phyloP scores from a whole-genome alignment of 768 basidiomycete genomes.

The Leccinum incarnatum region DNA sequence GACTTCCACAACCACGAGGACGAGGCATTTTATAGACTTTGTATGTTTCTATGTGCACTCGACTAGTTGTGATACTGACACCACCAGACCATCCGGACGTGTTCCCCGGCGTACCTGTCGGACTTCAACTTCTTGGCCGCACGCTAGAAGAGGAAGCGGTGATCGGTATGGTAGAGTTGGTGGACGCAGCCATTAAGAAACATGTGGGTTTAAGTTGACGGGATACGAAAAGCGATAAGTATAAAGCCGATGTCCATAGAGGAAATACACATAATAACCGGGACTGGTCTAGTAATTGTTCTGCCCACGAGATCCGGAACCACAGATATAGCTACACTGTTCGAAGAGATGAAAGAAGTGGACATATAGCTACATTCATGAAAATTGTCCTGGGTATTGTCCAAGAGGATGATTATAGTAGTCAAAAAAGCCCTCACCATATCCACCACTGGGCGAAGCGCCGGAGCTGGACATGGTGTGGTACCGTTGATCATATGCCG shows the following conservation, averaged over 20 bases:
- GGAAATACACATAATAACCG: neutral
- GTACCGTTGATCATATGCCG: neutral
- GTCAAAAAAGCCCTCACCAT: neutral
- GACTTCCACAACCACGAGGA: conserved; percentile 44
- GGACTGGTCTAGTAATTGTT: neutral
- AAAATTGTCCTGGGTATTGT: neutral
- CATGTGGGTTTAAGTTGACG: neutral
- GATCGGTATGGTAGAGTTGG: conserved; percentile 45
- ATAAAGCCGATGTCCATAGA: neutral
- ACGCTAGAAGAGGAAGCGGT: conserved; percentile 54
- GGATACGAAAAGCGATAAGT: neutral
- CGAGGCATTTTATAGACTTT: conserved; percentile 42
- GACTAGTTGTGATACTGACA: neutral
- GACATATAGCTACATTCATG: neutral
- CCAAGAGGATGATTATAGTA: neutral
- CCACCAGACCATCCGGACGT: conserved; percentile 42
- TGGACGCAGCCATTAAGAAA: conserved; percentile 37
- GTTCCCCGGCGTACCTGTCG: conserved; percentile 45
- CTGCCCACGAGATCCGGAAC: neutral
- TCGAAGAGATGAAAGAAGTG: neutral
- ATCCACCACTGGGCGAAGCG: neutral
- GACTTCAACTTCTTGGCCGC: conserved; percentile 47
- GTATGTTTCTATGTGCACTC: conserved; percentile 30
- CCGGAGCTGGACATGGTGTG: neutral
- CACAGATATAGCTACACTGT: neutral